A percentile compares a stretch with the other conserved stretches of the same genome.
Conservation (phyloP, 2,329 filamentous ascomycete species). For the Xylaria sp. region DNA sequence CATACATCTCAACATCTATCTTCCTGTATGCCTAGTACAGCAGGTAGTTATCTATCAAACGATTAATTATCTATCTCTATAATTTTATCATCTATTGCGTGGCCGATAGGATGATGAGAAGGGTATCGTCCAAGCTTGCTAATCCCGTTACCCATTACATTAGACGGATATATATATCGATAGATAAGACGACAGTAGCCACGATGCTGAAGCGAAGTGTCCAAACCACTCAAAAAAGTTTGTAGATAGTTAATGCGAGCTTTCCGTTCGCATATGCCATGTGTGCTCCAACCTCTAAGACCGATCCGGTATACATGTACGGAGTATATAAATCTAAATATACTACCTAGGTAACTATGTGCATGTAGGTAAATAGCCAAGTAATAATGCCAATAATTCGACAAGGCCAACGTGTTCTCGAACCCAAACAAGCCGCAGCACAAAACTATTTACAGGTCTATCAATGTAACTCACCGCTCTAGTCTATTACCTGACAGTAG, state of each 20-base stretch:
- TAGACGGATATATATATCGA: too few species aligned
- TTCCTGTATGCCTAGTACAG: neutral
- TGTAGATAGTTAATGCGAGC: too few species aligned
- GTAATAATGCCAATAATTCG: neutral
- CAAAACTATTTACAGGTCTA: conserved; percentile 12
- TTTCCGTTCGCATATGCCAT: too few species aligned
- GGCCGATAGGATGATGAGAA: conserved; percentile 1
- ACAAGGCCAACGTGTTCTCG: neutral
- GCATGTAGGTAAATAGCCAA: neutral
- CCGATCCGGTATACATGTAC: too few species aligned
- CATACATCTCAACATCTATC: conserved; percentile 6
- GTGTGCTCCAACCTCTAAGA: too few species aligned
- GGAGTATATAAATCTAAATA: neutral
- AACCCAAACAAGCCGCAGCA: conserved; percentile 16
- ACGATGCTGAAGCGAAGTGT: too few species aligned
- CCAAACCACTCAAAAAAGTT: too few species aligned
- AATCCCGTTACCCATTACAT: too few species aligned
- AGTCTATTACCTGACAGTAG: neutral
- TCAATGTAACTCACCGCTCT: neutral
- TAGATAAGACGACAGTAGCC: too few species aligned
- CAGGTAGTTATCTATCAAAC: neutral
- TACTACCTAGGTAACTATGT: neutral
- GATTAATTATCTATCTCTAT: neutral
- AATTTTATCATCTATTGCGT: neutral
- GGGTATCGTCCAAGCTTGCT: neutral